Evolutionary conservation across 2,329 filamentous ascomycete genomes (phyloP), one percentile per base, ranked within the genome.

Genomic region (Fusarium succisae): DNA sequence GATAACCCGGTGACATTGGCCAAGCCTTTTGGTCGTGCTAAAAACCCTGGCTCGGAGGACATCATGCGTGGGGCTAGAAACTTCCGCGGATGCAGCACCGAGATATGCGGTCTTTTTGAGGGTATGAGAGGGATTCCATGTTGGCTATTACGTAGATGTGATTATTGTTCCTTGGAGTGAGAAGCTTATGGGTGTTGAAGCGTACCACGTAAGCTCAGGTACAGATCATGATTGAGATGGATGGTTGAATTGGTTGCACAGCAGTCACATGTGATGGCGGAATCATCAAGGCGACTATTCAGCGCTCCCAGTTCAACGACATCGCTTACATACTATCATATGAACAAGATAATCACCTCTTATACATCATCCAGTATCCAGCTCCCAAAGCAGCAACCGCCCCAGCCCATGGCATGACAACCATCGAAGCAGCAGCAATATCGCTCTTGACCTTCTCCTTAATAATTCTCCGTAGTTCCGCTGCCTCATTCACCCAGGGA

Each of bases 401-500:
- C 1, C 71, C 73, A 44, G 62, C 30, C 77, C 77, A 79, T 1
- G 74, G 76, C 57, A 71, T 24, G 4, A 69, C 37, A 30, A 70
- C 65, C 50, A 22, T 56, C 1, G 7, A 7, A 22, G 71, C 77
- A 8, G 14, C 63, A 41, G 10, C 3, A 22, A 63, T 8, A 30
- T 78, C 60, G 13, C 48, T 68, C 58, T 47, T 39, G 0, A 64
- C 44, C 66, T 77, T 76, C 1, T 50, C 68, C 3, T 39, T n/a
- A 3, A 77, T 57, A 11, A 60, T 37, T 1, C 53, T 64, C 20
- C 61, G 54, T 32, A 79, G 24, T 50, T 74, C 76, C 5, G 72
- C 75, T 13, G 75, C 70, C 64, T 82, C 80, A 20, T 83, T 83
- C 2, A 80, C 73, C 64, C 75, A 75, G 0, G 81, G 82, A 43